Base-by-base conservation (phyloP, 768 basidiomycete species). In the Leccinellum luteum region DNA sequence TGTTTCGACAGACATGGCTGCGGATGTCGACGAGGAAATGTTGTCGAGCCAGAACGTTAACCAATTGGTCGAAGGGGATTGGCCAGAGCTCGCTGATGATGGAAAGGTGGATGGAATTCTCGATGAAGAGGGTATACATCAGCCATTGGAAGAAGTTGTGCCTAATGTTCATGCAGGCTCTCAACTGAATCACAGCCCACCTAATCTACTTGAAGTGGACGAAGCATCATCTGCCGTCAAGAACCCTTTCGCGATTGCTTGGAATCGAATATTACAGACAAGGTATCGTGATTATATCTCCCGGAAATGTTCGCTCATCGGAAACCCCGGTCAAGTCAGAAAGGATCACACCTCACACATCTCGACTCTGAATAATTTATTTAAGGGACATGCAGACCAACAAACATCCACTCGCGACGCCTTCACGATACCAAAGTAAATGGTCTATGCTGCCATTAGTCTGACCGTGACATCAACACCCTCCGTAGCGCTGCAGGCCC, bases 21-120 rank as follows among this genome's bases (percentile, higher is more conserved):
- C 71, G 15, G 70, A 69, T 56, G 71, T 65, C 56, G 66, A 74
- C 58, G 69, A 73, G 53, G 59, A 31, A 27, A 56, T 71, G 43
- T 54, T 76, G 21, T 69, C 68, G 12, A 73, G 70, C 54, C 73
- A 75, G 51, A 70, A 74, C 25, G 73, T 77, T 35, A 66, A 68
- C 44, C 66, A 73, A 41, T 57, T 64, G 8, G 60, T 61, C 27
- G 67, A 66, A 48, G 52, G 58, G 7, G 68, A 70, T n/a, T 68
- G 61, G 69, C 50, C 34, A 30, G 55, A 61, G 28, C 5, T 48
- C 10, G 47, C 41, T 12, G 58, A 56, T 1, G 52, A 62, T 13
- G 57, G 32, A 6, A 50, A 60, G 28, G 34, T 64, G 6, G 61
- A 68, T 48, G 63, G 61, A 19, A 44, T 38, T 27, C 28, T 57